Evolutionary conservation across 768 basidiomycete genomes (phyloP), one percentile per base, ranked within the genome.

Genomic region (Rhizopogon roseolus): DNA sequence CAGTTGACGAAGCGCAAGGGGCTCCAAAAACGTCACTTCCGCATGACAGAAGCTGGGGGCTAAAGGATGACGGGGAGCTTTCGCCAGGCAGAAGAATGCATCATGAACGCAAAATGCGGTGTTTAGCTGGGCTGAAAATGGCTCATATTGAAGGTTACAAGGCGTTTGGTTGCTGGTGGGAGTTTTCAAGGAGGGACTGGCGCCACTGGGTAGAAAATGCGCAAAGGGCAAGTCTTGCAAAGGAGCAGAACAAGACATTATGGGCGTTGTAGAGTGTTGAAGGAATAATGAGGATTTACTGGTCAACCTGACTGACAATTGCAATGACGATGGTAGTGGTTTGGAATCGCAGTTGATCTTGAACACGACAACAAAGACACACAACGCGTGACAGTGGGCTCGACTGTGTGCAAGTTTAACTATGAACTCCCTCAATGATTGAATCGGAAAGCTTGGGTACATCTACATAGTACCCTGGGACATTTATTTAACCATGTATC

Each of bases 81-180:
- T 34, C 46, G 10, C 41, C 45, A 29, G 76, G 67, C 32, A 72
- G 67, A 41, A 73, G 68, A 7, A 80, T 68, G 52, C 77, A 81
- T 61, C 83, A 83, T 45, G 73, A 74, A 59, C 72, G 73, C 56
- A 87, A 73, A 46, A 88, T 79, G 51, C 87, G 81, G 49, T 86
- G 82, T 64, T 90, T 90, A 28, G 82, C 74, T 19, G 87, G 84
- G 60, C 80, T 86, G 62, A 77, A 77, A 42, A 77, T 69, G 22
- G 63, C 68, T 13, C 75, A 72, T 37, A 63, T 71, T 28, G 74
- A 76, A 1, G 86, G 84, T 27, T 85, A 86, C 60, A 41, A 85
- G 78, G 27, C 87, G 82, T 71, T 88, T 88, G 66, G n/a, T n/a
- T n/a, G 71, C 73, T 19, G 70, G 65, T 58, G 55, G 60, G 60